Evolutionary conservation across 2,329 filamentous ascomycete genomes (phyloP), one percentile per base, ranked within the genome.

Genomic region (Colletotrichum sp.): DNA sequence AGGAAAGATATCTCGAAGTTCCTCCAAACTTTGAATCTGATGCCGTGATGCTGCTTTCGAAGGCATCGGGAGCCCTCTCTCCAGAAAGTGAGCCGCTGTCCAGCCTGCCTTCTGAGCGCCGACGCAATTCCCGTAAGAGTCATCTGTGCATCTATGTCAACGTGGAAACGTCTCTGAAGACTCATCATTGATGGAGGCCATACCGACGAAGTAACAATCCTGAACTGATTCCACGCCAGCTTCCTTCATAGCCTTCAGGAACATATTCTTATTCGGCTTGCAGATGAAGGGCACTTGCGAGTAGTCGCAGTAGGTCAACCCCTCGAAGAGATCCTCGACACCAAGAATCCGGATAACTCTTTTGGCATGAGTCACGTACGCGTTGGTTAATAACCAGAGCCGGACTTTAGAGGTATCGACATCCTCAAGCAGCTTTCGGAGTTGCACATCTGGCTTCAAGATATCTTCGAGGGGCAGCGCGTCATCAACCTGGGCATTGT

Each of bases 251-350:
- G 95, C 96, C 86, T 97, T 98, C 52, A 90, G 90, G 83, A 92
- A 99, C 93, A 98, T 97, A 67, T 92, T 92, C 67, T 89, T 88
- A 71, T 94, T 90, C 4, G 97, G 97, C 84, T 99, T 99, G 88
- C 96, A 98, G 62, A 98, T 85, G 77, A 99, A 89, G 6, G 91
- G 93, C 55, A 91, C 87, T 15, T 90, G 86, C 11, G 88, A 90
- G 85, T 99, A 99, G 84, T 99, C 95, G 82, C 97, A 99, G 84
- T 93, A 99, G 0, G 97, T 99, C 77, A 98, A 92, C 8, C 97
- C 97, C 78, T 99, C 96, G 82, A 99, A 99, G 27, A 96, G 86
- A 82, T 98, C 95, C 3, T 98, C 96, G 25, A 99, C 88, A 3
- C 91, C 93, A 3, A 99, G 89, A 25, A 99, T 87, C 75, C 90